Conservation (phyloP, 129 eudicot genomes). For the Chrysanthemum makinoi region DNA sequence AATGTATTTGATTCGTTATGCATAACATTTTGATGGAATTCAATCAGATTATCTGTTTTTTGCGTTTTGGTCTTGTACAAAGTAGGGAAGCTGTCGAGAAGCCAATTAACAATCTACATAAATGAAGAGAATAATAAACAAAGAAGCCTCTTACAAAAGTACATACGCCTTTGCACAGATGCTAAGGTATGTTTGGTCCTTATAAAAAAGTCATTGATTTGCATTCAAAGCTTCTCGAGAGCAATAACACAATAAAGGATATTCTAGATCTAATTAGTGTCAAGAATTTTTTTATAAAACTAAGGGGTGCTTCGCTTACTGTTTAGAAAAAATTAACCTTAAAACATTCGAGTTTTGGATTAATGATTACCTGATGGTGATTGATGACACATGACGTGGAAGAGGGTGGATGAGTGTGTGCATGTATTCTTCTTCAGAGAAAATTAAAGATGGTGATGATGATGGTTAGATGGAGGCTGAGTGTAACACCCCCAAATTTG, state of each 20-base stretch:
- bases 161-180: slow-evolving; percentile 67
- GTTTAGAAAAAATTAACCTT: too few species aligned
- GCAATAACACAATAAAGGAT: slow-evolving; percentile 66
- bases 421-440: too few species aligned
- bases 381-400: too few species aligned
- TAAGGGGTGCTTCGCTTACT: too few species aligned
- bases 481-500: too few species aligned
- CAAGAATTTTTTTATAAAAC: too few species aligned
- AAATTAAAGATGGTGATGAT: too few species aligned
- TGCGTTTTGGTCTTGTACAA: slow-evolving; percentile 16
- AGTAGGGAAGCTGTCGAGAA: slow-evolving; percentile 87
- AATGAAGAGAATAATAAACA: slow-evolving; percentile 77
- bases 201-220: not conserved
- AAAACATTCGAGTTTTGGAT: too few species aligned
- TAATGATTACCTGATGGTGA: too few species aligned
- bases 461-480: too few species aligned
- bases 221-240: slow-evolving; percentile 55
- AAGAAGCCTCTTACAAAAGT: slow-evolving; percentile 70
- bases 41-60: not conserved
- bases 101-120: slow-evolving; percentile 66
- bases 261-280: slow-evolving; percentile 70
- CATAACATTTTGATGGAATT: not conserved
- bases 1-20: not conserved
- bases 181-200: slow-evolving; percentile 49
- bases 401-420: too few species aligned